Evolutionary conservation across 1,139 yeast genomes (phyloP), one percentile per base, ranked within the genome.

Genomic region (Saccharomyces hybrid): DNA sequence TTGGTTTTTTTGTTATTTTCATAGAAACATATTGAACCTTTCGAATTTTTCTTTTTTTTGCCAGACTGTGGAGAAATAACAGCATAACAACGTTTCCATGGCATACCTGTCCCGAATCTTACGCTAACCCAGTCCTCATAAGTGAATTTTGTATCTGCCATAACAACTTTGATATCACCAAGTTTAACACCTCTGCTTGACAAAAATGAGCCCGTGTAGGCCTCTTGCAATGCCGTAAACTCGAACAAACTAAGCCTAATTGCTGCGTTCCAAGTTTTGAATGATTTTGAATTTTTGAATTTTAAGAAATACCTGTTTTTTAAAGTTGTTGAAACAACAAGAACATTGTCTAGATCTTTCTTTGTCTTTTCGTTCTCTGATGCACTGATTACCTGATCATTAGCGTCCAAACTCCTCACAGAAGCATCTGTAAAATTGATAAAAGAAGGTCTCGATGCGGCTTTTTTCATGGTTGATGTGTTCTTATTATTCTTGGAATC

Each of bases 61-160:
- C 59, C 78, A 71, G 66, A 73, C 9, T 72, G 73, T 8, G 96
- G 97, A 58, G 90, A 89, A 55, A 91, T 81, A n/a, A 90, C 96
- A 1, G 96, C 93, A 75, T 80, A 93, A 67, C 96, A 91, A 59
- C 96, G 79, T 66, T 85, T 87, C 97, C 97, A 93, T 1, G 97
- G 96, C 96, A 89, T 89, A 34, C 99, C 98, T 20, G 95, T 81
- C 14, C 98, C 98, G 69, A 91, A 91, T 60, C 98, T 77, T 27
- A 93, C 95, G 69, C 91, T 81, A 46, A 87, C 90, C 96, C 96
- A 91, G 65, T 90, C 96, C 69, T 89, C 96, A 66, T 89, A 95
- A 56, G 81, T 83, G 66, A 84, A 88, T 64, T 93, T 82, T 32
- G 95, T 86, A 62, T 88, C 96, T 1, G 95, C 85, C 57, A 93